These are phyloP conservation scores for Glomus cerebriforme DNA, from an alignment of 192 early-diverging fungal species.

Conservation along the genomic window DNA sequence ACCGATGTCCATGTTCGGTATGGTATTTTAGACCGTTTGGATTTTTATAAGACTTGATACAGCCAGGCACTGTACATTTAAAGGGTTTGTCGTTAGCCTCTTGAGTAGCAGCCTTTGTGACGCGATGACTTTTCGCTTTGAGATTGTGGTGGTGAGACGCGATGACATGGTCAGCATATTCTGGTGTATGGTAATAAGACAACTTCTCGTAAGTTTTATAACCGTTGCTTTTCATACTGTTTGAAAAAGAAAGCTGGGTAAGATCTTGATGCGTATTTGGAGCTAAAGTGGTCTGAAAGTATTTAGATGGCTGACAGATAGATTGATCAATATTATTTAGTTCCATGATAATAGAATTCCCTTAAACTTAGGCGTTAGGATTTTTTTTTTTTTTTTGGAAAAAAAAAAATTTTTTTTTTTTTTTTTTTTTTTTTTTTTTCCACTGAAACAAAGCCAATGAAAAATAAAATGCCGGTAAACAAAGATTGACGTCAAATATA, in stretches of 20 bases:
- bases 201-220: constrained; percentile 16
- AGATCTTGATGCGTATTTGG: not conserved
- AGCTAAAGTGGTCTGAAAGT: not conserved
- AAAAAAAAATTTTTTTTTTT: constrained; percentile 14
- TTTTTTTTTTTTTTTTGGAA: not conserved
- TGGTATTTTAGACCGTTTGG: constrained; percentile 98
- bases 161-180: not conserved
- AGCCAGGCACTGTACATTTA: constrained; percentile 79
- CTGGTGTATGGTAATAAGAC: constrained; percentile 15
- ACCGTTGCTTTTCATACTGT: constrained; percentile 1
- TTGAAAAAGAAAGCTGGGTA: not conserved
- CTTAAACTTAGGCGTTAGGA: not conserved
- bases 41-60: constrained; percentile 97
- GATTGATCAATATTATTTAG: not conserved
- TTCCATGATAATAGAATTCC: constrained; percentile 18
- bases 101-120: constrained; percentile 18
- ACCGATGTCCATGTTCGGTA: constrained; percentile 89
- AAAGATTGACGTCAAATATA: constrained; percentile 21
- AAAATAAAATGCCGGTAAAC: not conserved
- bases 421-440: constrained; percentile 27
- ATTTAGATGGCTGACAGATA: not conserved
- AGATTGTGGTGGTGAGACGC: not conserved
- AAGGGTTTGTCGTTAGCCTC: constrained; percentile 72
- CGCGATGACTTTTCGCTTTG: constrained; percentile 7
- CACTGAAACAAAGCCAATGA: not conserved